These are phyloP conservation scores for Waltergamsia citrina DNA, from an alignment of 2,329 filamentous ascomycete genomes.

Conservation along the genomic window DNA sequence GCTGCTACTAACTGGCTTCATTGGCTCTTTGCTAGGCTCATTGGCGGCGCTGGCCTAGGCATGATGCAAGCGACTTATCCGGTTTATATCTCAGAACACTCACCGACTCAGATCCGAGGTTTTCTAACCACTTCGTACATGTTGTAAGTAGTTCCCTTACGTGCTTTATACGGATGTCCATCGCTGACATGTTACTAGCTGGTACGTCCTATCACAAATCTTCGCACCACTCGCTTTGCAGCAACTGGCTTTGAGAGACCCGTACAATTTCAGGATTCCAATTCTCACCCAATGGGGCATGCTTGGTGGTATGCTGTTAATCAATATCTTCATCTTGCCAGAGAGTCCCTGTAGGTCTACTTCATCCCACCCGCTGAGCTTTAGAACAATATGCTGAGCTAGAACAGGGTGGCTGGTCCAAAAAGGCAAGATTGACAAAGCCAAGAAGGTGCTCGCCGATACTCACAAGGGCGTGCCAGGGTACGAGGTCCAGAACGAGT, in stretches of 20 bases:
- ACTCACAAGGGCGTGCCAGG: constrained; percentile 17
- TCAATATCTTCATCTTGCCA: constrained; percentile 24
- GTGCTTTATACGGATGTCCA: not conserved
- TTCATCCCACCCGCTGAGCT: no score
- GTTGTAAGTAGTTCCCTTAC: constrained; percentile 16
- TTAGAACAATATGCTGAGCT: no score
- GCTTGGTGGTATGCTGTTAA: constrained; percentile 23
- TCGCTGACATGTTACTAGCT: constrained; percentile 12
- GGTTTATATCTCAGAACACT: constrained; percentile 27
- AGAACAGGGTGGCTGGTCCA: constrained; percentile 24
- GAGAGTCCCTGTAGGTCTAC: constrained; percentile 29
- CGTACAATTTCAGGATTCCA: constrained; percentile 22
- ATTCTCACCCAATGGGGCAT: constrained; percentile 34
- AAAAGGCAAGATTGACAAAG: constrained; percentile 19
- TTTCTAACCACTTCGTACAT: constrained; percentile 26
- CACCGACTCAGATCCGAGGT: constrained; percentile 26
- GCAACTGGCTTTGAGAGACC: constrained; percentile 16
- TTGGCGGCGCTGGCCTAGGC: constrained; percentile 24
- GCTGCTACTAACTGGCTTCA: constrained; percentile 24
- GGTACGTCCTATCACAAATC: constrained; percentile 30
- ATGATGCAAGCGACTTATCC: constrained; percentile 29
- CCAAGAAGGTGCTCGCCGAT: constrained; percentile 15
- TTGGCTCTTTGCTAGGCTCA: constrained; percentile 23
- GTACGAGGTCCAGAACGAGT: constrained; percentile 20
- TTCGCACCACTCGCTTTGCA: constrained; percentile 31